Percentiles rank a stretch among this genome's conserved stretches.
These are phyloP conservation scores for Cladophialophora carrionii DNA, from an alignment of 2,329 filamentous ascomycete species.

Conservation along the genomic window DNA sequence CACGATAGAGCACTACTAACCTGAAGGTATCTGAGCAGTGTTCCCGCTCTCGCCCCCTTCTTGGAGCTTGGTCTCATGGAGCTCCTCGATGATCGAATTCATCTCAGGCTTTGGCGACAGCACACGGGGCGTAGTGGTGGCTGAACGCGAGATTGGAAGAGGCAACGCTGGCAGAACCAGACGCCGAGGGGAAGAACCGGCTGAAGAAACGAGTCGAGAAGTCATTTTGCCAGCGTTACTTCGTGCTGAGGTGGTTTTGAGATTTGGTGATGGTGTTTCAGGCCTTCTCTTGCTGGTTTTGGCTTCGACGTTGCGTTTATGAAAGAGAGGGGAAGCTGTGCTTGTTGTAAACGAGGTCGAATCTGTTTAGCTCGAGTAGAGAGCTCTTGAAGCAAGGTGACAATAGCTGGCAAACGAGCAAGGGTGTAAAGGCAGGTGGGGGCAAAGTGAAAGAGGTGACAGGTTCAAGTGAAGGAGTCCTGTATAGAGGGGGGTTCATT, in stretches of 20 bases:
- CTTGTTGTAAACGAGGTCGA: conserved; percentile 13
- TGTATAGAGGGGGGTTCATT: neutral
- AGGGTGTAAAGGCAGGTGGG: neutral
- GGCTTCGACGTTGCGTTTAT: conserved; percentile 3
- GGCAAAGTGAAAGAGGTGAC: neutral
- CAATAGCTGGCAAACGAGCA: conserved; percentile 12
- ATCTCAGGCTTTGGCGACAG: conserved; percentile 13
- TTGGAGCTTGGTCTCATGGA: neutral
- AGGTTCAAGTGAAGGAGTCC: neutral
- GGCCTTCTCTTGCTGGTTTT: conserved; percentile 6
- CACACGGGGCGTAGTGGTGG: neutral
- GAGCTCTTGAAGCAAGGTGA: neutral
- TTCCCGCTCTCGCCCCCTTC: neutral
- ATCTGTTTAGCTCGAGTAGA: neutral
- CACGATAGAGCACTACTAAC: neutral
- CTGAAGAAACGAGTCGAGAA: conserved; percentile 12
- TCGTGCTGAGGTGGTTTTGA: neutral
- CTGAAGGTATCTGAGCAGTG: neutral
- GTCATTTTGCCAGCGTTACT: conserved; percentile 15
- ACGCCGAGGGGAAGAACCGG: conserved; percentile 5
- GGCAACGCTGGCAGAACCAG: conserved; percentile 13
- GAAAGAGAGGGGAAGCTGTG: conserved; percentile 1
- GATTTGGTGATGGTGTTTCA: neutral
- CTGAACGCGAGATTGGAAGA: neutral
- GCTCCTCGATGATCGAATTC: neutral